Conservation (phyloP, 192 early-diverging fungal genomes). For the Mortierella antarctica region DNA sequence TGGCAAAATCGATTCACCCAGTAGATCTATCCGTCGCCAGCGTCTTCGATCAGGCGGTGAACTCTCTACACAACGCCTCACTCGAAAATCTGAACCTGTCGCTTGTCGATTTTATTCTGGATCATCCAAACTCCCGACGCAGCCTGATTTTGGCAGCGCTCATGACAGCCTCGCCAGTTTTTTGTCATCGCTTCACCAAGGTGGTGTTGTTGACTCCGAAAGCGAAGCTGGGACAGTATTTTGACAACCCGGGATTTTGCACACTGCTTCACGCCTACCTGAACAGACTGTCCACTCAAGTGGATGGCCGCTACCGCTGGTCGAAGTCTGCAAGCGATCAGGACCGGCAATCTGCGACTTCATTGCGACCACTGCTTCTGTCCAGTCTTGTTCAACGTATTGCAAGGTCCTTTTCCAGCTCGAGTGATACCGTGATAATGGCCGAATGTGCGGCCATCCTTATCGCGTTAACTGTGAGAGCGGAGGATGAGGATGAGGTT, state of each 20-base stretch:
- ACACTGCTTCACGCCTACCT: conserved; percentile 36
- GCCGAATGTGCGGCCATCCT: conserved; percentile 29
- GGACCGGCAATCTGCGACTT: conserved; percentile 31
- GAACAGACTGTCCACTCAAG: conserved; percentile 8
- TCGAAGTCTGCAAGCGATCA: conserved; percentile 21
- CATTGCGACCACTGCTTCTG: conserved; percentile 13
- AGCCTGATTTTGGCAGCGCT: conserved; percentile 32
- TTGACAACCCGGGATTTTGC: conserved; percentile 21
- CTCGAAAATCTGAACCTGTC: conserved; percentile 12
- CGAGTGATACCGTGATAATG: conserved; percentile 2
- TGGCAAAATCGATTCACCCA: conserved; percentile 9
- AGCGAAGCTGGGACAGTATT: neutral
- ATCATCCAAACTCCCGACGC: conserved; percentile 18
- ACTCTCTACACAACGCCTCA: conserved; percentile 14
- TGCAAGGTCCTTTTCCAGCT: conserved; percentile 5
- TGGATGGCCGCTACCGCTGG: conserved; percentile 14
- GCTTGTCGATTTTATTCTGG: conserved; percentile 39
- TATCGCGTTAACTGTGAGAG: conserved; percentile 16
- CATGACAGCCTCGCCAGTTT: conserved; percentile 11
- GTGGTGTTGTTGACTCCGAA: neutral
- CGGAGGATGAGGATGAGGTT: conserved; percentile 18
- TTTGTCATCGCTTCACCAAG: conserved; percentile 24
- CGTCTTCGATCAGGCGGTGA: conserved; percentile 33
- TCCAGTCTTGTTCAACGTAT: conserved; percentile 27
- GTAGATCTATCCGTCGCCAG: conserved; percentile 22